These are phyloP conservation scores for Penicillium sp. DNA, from an alignment of 2,329 filamentous ascomycete genomes.

Conservation along the genomic window DNA sequence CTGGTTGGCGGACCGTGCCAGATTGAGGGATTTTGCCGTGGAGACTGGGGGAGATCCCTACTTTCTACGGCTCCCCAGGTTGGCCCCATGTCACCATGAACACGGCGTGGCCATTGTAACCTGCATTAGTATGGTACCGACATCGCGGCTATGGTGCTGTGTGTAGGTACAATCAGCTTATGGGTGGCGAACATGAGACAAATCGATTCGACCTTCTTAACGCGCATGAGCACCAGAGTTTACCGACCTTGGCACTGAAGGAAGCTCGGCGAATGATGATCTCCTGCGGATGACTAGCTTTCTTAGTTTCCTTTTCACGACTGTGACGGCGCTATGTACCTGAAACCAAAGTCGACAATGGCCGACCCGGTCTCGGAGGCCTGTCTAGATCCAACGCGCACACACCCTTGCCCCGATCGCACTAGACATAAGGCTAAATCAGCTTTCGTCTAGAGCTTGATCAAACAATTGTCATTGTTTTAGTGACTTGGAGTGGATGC, in stretches of 20 bases:
- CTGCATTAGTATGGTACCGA: background rate
- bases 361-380: background rate
- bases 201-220: background rate
- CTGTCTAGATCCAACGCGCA: slow-evolving; percentile 8
- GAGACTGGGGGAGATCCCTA: slow-evolving; percentile 16
- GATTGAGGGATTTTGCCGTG: slow-evolving; percentile 19
- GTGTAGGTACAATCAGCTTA: background rate
- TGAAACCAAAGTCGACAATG: background rate
- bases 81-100: background rate
- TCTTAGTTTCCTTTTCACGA: background rate
- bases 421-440: slow-evolving; percentile 5
- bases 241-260: background rate
- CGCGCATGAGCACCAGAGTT: background rate
- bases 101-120: background rate
- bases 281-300: background rate
- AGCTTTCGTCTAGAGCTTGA: background rate
- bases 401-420: slow-evolving; percentile 4
- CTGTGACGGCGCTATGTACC: background rate
- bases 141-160: background rate
- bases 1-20: background rate
- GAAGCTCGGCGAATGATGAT: background rate
- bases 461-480: background rate
- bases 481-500: background rate
- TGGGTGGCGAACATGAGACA: background rate
- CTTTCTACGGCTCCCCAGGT: slow-evolving; percentile 7